phyloP scores from a whole-genome alignment of 108 stramenopile genomes.

The Schizochytrium sp. region DNA sequence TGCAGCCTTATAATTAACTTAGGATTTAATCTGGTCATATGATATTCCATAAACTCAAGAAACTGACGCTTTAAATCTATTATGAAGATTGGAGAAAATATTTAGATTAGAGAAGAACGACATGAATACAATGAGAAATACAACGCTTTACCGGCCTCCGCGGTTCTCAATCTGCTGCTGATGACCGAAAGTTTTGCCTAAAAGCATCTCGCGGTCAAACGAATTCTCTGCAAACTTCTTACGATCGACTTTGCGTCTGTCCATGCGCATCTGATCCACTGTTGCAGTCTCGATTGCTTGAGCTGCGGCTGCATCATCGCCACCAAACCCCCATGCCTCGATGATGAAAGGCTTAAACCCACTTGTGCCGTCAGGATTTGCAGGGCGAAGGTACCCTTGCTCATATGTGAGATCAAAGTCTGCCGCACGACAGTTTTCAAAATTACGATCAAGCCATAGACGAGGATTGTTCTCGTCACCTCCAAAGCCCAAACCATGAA shows the following conservation, averaged over 20 bases:
- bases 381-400: conserved; percentile 44
- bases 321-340: conserved; percentile 49
- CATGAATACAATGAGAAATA: neutral
- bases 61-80: neutral
- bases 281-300: conserved; percentile 21
- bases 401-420: conserved; percentile 50
- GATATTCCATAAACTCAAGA: no score
- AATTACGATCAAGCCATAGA: conserved; percentile 19
- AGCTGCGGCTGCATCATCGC: neutral
- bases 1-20: no score
- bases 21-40: no score
- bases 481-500: conserved; percentile 20
- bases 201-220: conserved; percentile 45
- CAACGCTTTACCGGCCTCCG: neutral
- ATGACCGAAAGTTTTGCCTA: conserved; percentile 49
- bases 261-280: conserved; percentile 34
- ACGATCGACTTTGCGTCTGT: conserved; percentile 31
- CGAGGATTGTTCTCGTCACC: conserved; percentile 53
- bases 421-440: conserved; percentile 32
- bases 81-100: neutral
- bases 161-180: conserved; percentile 58
- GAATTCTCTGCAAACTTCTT: conserved; percentile 61
- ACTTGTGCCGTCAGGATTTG: conserved; percentile 5
- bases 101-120: neutral
- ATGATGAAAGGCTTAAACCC: conserved; percentile 39